A percentile compares a stretch with the other conserved stretches of the same genome.
Evolutionary conservation across 2,329 filamentous ascomycete genomes (phyloP).

Genomic region (Aspergillus floridensis): DNA sequence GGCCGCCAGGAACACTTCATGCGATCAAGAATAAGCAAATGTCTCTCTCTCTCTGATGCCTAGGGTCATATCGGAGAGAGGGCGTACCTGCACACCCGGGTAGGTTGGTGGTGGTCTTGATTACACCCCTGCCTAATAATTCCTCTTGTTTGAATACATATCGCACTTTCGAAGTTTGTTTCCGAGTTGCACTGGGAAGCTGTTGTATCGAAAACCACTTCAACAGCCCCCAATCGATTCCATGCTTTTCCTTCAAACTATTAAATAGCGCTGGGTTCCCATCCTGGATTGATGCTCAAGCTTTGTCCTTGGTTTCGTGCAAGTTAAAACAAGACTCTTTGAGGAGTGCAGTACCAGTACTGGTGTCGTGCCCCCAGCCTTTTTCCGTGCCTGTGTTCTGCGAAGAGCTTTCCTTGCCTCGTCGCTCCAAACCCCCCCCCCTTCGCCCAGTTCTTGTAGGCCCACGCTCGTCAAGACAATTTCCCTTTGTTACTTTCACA

Average conservation of each 20-base stretch:
- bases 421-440: background rate
- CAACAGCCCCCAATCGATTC: background rate
- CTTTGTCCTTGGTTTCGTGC: background rate
- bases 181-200: constrained; percentile 10
- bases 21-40: background rate
- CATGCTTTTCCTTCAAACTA: background rate
- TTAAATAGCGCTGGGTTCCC: background rate
- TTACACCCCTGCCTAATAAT: constrained; percentile 15
- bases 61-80: constrained; percentile 23
- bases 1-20: background rate
- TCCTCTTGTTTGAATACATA: constrained; percentile 31
- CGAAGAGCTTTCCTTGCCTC: background rate
- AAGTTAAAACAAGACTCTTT: background rate
- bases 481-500: background rate
- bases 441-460: background rate
- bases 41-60: constrained; percentile 5
- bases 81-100: constrained; percentile 12
- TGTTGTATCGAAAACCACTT: background rate
- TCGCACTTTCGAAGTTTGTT: constrained; percentile 16
- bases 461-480: background rate
- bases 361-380: background rate
- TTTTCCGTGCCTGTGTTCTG: background rate
- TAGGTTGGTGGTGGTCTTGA: constrained; percentile 18
- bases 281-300: background rate
- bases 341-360: background rate